Conservation (phyloP, 352 stramenopile species). For the Globisporangium recalcitrans region DNA sequence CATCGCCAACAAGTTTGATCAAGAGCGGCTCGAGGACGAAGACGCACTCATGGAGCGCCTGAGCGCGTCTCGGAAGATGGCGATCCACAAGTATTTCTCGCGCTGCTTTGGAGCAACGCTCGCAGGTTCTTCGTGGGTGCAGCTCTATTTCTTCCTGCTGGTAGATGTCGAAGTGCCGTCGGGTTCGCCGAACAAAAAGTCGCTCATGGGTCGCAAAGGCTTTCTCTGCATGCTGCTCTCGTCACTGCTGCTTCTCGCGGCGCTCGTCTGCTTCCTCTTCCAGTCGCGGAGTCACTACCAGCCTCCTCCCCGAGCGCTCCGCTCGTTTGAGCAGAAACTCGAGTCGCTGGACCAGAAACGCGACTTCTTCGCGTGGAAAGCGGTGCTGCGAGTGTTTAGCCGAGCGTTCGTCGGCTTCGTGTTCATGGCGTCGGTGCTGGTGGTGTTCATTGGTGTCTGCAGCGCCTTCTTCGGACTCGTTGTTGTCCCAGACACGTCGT, state of each 20-base stretch:
- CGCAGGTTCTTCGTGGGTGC: slow-evolving; percentile 34
- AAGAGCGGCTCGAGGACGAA: background rate
- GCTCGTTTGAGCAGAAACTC: slow-evolving; percentile 34
- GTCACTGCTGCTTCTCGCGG: slow-evolving; percentile 30
- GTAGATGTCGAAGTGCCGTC: slow-evolving; percentile 28
- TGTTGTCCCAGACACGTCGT: slow-evolving; percentile 21
- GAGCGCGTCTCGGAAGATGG: slow-evolving; percentile 4
- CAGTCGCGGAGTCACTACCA: slow-evolving; percentile 32
- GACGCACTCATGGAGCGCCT: background rate
- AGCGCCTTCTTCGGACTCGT: slow-evolving; percentile 27
- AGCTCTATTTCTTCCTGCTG: slow-evolving; percentile 54
- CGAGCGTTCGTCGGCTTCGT: slow-evolving; percentile 24
- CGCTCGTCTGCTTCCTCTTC: slow-evolving; percentile 43
- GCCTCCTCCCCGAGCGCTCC: background rate
- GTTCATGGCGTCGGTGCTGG: slow-evolving; percentile 22
- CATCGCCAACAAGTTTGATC: slow-evolving; percentile 1
- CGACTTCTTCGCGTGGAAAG: slow-evolving; percentile 12
- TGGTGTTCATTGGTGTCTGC: slow-evolving; percentile 23
- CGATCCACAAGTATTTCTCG: slow-evolving; percentile 26
- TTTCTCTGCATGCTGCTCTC: slow-evolving; percentile 36
- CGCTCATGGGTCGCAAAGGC: slow-evolving; percentile 14
- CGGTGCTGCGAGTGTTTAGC: slow-evolving; percentile 24
- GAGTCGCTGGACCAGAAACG: slow-evolving; percentile 22
- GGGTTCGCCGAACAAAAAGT: background rate
- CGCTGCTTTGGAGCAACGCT: slow-evolving; percentile 41